Base-by-base conservation (phyloP, 495 filamentous ascomycete genomes). In the Tuber brumale region DNA sequence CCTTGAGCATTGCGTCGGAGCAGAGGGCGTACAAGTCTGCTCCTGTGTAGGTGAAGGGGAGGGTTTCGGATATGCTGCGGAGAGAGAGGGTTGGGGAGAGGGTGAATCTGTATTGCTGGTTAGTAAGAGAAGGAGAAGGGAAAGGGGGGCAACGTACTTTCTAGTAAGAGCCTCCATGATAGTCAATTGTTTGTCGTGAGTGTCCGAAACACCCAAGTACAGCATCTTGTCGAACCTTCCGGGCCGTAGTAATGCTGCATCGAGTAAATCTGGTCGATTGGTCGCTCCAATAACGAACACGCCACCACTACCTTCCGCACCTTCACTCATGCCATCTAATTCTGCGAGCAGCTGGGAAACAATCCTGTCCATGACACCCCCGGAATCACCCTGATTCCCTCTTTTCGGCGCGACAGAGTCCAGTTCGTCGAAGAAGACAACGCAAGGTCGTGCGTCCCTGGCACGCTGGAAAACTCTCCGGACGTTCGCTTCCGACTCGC, bases 141-240 rank as follows among this genome's bases (percentile, higher is more conserved):
- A 35, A 19, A 41, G 46, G 73, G 51, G 9, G n/a, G 10, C 51
- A 10, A 87, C 90, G 71, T 88, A 92, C 91, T 98, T 99, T 81
- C 95, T 87, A 14, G 95, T 97, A 78, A 99, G 85, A 14, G 95
- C 95, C 84, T 97, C 93, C 84, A 99, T 86, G 79, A 99, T 98
- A 6, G 89, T 97, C 70, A 93, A 88, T 84, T 99, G 95, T 86
- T 97, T 97, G 16, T 97, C 92, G 82, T 98, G 96, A 21, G 95
- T 97, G 84, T 98, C 95, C 39, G 93, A 94, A 2, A 99, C 92
- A 19, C 95, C 95, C 39, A 99, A 87, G 82, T 97, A 99, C 57
- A 99, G 89, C 96, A 98, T 98, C 88, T 98, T 99, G 83, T 99
- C 95, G 82, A 99, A 99, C 75, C 95, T 87, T 12, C 95, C 95